phyloP scores from a whole-genome alignment of 176 grass and related monocot species.

The Zoysia japonica region DNA sequence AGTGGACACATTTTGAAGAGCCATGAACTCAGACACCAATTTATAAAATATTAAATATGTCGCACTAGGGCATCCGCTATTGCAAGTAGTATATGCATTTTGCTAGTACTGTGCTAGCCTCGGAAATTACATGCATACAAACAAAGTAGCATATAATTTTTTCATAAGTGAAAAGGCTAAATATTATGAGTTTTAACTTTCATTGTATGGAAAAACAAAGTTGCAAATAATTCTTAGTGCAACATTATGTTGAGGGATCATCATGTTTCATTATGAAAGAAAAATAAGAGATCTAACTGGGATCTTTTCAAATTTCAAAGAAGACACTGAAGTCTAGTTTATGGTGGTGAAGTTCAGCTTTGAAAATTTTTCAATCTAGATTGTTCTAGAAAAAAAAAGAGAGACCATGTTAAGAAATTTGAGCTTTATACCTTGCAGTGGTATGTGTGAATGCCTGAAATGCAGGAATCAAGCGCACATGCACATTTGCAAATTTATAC shows the following conservation, averaged over 20 bases:
- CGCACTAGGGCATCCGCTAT: background rate
- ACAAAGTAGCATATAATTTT: background rate
- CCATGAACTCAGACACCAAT: background rate
- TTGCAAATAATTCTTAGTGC: background rate
- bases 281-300: background rate
- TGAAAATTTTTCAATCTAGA: background rate
- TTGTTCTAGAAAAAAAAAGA: background rate
- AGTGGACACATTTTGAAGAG: constrained; percentile 12
- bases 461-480: constrained; percentile 3
- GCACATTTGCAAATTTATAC: constrained; percentile 20
- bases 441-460: background rate
- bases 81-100: background rate
- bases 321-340: background rate
- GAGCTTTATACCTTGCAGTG: background rate
- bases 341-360: background rate
- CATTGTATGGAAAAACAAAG: background rate
- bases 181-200: background rate
- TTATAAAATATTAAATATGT: constrained; percentile 20
- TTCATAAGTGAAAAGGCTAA: background rate
- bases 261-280: background rate
- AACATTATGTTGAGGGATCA: background rate
- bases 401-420: background rate
- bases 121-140: background rate
- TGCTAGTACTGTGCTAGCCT: background rate
- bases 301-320: background rate